phyloP scores from a whole-genome alignment of 108 stramenopile genomes.

The Nitzschia sp. region DNA sequence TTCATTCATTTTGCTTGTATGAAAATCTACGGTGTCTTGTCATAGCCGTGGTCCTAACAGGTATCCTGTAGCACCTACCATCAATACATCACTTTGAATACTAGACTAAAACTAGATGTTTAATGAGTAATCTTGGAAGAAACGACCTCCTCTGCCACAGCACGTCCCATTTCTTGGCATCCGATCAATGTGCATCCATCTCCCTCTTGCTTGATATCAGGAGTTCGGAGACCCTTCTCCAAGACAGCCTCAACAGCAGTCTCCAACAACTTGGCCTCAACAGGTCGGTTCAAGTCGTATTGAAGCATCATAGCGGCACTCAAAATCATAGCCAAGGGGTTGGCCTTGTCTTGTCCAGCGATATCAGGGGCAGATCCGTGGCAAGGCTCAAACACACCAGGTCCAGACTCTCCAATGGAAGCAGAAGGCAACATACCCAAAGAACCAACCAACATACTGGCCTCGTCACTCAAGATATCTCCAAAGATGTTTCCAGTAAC shows the following conservation, averaged over 20 bases:
- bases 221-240: slow-evolving; percentile 86
- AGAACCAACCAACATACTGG: slow-evolving; percentile 96
- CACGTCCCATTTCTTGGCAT: slow-evolving; percentile 86
- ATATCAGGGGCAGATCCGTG: slow-evolving; percentile 99
- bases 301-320: slow-evolving; percentile 97
- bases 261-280: slow-evolving; percentile 85
- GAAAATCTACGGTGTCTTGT: too few species aligned
- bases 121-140: too few species aligned
- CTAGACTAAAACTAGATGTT: too few species aligned
- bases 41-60: too few species aligned
- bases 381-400: slow-evolving; percentile 98
- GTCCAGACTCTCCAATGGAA: slow-evolving; percentile 92
- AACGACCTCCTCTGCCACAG: slow-evolving; percentile 53
- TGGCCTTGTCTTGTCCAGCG: slow-evolving; percentile 95
- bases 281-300: slow-evolving; percentile 91
- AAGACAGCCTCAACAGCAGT: slow-evolving; percentile 88
- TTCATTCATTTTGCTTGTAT: too few species aligned
- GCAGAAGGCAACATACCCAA: slow-evolving; percentile 98
- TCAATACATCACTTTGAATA: too few species aligned
- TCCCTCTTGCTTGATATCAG: slow-evolving; percentile 90
- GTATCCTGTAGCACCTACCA: too few species aligned
- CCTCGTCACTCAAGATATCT: slow-evolving; percentile 97
- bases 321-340: slow-evolving; percentile 97
- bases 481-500: slow-evolving; percentile 98
- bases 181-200: slow-evolving; percentile 87